Percentiles rank a stretch among this genome's conserved stretches.
Conservation (phyloP, 345 rosid genomes). For the Eucalyptus lansdowneana region DNA sequence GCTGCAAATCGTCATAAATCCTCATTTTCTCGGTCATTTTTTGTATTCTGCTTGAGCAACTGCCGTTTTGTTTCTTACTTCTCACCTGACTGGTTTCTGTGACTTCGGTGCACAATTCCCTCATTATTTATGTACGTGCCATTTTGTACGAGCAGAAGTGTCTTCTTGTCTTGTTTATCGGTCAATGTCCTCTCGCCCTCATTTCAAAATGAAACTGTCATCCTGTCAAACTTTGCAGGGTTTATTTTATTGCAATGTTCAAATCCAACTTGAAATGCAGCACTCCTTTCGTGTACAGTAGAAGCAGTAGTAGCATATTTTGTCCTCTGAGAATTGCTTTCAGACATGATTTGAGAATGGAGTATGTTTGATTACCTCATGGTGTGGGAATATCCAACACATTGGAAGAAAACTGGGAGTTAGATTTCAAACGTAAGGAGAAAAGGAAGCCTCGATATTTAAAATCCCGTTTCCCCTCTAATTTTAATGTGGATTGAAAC, state of each 20-base stretch:
- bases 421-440: no score
- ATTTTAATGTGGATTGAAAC: no score
- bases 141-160: background rate
- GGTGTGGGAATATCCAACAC: background rate
- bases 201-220: background rate
- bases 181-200: background rate
- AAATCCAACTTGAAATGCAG: no score
- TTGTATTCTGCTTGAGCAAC: background rate
- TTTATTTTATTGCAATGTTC: no score
- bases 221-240: background rate
- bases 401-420: background rate
- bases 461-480: rapidly evolving
- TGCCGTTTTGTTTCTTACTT: background rate
- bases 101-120: background rate
- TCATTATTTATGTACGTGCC: background rate
- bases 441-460: no score
- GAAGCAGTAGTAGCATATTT: background rate
- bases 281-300: background rate
- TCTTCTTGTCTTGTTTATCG: background rate
- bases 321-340: background rate
- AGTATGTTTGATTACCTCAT: background rate
- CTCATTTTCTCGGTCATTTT: no score
- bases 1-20: no score
- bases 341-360: background rate
- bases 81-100: background rate